Base-by-base conservation (phyloP, 768 basidiomycete genomes). In the Trametes gibbosa region DNA sequence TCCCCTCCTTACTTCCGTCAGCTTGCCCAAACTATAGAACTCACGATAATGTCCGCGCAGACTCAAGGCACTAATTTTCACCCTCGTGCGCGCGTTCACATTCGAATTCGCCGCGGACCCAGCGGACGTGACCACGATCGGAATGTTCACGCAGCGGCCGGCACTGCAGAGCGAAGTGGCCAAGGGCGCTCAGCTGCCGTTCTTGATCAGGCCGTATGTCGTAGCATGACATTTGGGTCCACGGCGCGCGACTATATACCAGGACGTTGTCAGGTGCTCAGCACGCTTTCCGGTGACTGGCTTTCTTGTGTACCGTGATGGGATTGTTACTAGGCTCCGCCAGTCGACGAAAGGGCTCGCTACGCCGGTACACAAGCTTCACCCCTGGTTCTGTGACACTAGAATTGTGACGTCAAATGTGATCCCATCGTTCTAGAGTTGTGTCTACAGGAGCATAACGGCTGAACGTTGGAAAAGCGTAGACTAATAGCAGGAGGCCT, bases 1-100 rank as follows among this genome's bases (percentile, higher is more conserved):
- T 17, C 3, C 46, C 5, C 27, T 17, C 13, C 4, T n/a, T 29
- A 8, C 4, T 9, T 14, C 46, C 12, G 9, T 27, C 7, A 9
- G 17, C 27, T 27, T 29, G n/a, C 7, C 24, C 3, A 39, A 7
- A 14, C n/a, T 4, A 4, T 10, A 32, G 5, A 5, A 5, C 14
- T 14, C 19, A 14, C n/a, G 29, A 4, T 10, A 32, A 4, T 32
- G 4, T n/a, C n/a, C 19, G 32, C 21, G 12, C 42, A 68, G 69
- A 59, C 67, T 69, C 57, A 73, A 74, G 58, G 70, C 67, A 17
- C 54, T 74, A 16, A 14, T 74, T 0, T 73, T 70, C 58, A 64
- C 69, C 2, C 65, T 74, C 13, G 37, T 73, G 14, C 69, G 72
- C 3, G 35, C 65, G 35, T 70, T 74, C 47, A 59, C 63, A 46